Base-by-base conservation (phyloP, 495 filamentous ascomycete genomes). In the Entonaema liquescens region DNA sequence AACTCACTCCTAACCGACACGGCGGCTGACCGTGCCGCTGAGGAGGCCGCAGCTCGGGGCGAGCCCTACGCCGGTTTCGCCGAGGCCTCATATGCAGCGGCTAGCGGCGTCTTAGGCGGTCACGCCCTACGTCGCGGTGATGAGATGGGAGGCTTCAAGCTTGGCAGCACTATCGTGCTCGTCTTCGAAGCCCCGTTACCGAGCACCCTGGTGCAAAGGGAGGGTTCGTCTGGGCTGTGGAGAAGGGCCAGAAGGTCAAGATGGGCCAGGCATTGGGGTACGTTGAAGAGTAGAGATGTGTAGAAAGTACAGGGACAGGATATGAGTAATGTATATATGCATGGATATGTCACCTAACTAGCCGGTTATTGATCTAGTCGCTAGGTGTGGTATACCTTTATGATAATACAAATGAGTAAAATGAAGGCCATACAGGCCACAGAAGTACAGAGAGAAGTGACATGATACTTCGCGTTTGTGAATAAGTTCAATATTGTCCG, bases 81-180 rank as follows among this genome's bases (percentile, higher is more conserved):
- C 1, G 96, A 98, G 81, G 95, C 95, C 5, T 95, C 91, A 15
- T 99, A 98, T 74, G 88, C 85, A 62, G 85, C 85, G 19, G 92
- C 94, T 5, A 95, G 91, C 79, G 75, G 80, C 11, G 85, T 97
- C 1, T 84, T 99, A 2, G 87, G 89, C 25, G 95, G 95, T 11
- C 88, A 98, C 77, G 90, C 95, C 9, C 79, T 98, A 64, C 84
- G 89, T 52, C 86, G 93, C 40, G 95, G 95, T 25, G 94, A 96
- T 68, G 96, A 99, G 79, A 98, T 99, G 93, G 95, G 95, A 25
- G 95, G 95, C 0, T 99, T 99, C 80, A 93, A 95, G 82, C 84
- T 99, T 21, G 95, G 95, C 23, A 98, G 94, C 77, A 94, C 95
- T 0, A 91, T 99, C 65, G 95, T 99, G 36, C 83, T 99, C 33